A percentile compares a stretch with the other conserved stretches of the same genome.
These are phyloP conservation scores for Quercus tomentella DNA, from an alignment of 331 rosid species.

Conservation along the genomic window DNA sequence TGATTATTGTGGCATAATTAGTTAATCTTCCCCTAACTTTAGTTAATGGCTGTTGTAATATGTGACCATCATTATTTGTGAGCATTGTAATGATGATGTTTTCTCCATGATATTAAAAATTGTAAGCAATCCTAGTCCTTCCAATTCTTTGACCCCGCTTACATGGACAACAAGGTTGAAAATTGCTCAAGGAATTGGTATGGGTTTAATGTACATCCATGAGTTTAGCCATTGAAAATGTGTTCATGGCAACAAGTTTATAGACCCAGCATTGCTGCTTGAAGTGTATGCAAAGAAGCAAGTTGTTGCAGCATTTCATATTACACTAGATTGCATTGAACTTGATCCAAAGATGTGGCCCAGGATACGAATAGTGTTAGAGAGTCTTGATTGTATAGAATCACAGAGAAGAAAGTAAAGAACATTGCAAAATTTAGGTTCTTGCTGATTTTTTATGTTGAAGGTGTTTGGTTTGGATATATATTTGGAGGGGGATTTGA, in stretches of 20 bases:
- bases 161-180: conserved; percentile 38
- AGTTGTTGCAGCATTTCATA: conserved; percentile 62
- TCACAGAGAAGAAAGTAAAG: conserved; percentile 18
- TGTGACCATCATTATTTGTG: not conserved
- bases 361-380: conserved; percentile 64
- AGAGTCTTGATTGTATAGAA: conserved; percentile 64
- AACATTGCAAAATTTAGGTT: conserved; percentile 8
- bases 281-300: conserved; percentile 71
- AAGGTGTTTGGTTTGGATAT: not conserved
- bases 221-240: conserved; percentile 47
- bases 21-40: not conserved
- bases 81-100: not conserved
- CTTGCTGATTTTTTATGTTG: not conserved
- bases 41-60: too few species aligned
- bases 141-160: conserved; percentile 36
- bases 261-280: conserved; percentile 61
- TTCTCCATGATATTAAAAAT: conserved; percentile 1
- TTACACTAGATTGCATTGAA: conserved; percentile 77
- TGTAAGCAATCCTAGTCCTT: conserved; percentile 41
- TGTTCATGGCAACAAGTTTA: conserved; percentile 68
- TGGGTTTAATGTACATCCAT: too few species aligned
- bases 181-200: too few species aligned
- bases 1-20: not conserved
- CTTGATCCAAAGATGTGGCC: conserved; percentile 77
- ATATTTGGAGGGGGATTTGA: conserved; percentile 1